A percentile compares a stretch with the other conserved stretches of the same genome.
Conservation (phyloP, 257 asterid species). For the Misopates orontium region DNA sequence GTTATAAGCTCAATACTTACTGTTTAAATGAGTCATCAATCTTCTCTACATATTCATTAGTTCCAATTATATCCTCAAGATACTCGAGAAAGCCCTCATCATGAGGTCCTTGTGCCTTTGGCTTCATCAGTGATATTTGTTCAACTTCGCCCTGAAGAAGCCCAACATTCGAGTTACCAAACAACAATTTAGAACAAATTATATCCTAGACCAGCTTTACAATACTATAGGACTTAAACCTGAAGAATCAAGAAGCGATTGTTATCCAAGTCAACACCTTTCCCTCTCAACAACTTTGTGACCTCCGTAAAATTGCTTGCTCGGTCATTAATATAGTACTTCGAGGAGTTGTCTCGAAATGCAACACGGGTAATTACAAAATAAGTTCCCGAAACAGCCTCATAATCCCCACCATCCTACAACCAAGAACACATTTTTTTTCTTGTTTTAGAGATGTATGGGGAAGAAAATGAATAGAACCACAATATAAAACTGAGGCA, state of each 20-base stretch:
- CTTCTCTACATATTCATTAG: constrained; percentile 89
- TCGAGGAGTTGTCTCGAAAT: constrained; percentile 87
- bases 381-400: constrained; percentile 84
- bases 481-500: too few species aligned
- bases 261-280: constrained; percentile 96
- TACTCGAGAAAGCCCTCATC: constrained; percentile 99
- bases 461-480: too few species aligned
- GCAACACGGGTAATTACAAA: constrained; percentile 83
- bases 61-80: constrained; percentile 97
- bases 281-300: constrained; percentile 85
- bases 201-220: too few species aligned
- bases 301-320: constrained; percentile 93
- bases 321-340: constrained; percentile 73
- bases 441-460: too few species aligned
- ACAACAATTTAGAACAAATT: background rate
- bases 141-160: constrained; percentile 95
- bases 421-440: too few species aligned
- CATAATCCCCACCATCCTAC: constrained; percentile 85
- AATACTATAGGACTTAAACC: constrained; percentile 44
- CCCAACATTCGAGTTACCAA: constrained; percentile 8
- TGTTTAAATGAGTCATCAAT: constrained; percentile 88
- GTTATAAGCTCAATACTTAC: constrained; percentile 51
- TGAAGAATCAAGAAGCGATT: constrained; percentile 95
- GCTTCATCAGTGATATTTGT: constrained; percentile 97
- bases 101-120: constrained; percentile 97